Evolutionary conservation across 306 rosid species (phyloP), one percentile per base, ranked within the genome.

Genomic region (Cajanus cajan): DNA sequence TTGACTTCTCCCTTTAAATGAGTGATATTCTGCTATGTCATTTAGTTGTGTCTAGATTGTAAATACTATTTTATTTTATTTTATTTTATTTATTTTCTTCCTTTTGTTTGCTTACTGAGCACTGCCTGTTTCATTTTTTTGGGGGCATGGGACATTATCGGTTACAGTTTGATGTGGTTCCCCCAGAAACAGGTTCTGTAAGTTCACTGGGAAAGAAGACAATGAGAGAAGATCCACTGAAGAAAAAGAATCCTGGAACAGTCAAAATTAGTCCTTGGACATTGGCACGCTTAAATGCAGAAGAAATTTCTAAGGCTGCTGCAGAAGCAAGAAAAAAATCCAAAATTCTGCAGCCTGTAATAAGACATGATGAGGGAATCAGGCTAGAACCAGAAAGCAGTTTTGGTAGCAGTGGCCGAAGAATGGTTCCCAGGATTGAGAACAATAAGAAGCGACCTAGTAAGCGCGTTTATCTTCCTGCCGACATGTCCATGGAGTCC

Each of bases 191-290:
- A 9, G 90, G 86, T 68, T 94, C 98, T 45, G 97, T 90, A 25
- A 89, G 97, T 83, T 94, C 97, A 3, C 70, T 78, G 0, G 97
- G 97, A 50, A 92, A 87, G 81, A 94, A 83, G 85, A 55, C 80
- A 8, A 58, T 41, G 36, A 74, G 76, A 79, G 96, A 89, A 63
- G 96, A 90, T 67, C 80, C 86, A 15, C 43, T 54, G 1, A 94
- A 88, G 89, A 94, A 90, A 88, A 94, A 87, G 84, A 94, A 87
- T 79, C 73, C 89, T 6, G 89, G 80, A 16, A 81, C 93, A 3
- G 93, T 94, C 45, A 94, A 88, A 89, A 92, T 94, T 75, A 94
- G 97, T 80, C 98, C 98, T 5, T 94, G 98, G 98, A 80, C 93
- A 25, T 85, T 94, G 81, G 98, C 98, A 19, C 89, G 97, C 55